phyloP scores from a whole-genome alignment of 768 basidiomycete species.

The Leccinum rimulosum region DNA sequence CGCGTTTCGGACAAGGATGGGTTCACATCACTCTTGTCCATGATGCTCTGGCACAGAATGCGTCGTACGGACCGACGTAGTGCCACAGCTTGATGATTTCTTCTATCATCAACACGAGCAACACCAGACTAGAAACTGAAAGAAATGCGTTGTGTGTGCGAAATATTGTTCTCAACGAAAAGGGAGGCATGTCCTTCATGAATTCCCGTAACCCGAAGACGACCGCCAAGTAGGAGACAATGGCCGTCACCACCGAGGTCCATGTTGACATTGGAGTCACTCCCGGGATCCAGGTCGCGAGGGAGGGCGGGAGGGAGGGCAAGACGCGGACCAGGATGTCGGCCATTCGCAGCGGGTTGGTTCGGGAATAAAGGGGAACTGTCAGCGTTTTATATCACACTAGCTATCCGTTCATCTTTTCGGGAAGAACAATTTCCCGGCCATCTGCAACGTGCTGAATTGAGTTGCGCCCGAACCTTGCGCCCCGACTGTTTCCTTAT shows the following conservation, averaged over 20 bases:
- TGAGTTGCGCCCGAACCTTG: too few relatives aligned
- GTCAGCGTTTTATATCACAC: too few relatives aligned
- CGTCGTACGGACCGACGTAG: slow-evolving; percentile 68
- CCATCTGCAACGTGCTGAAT: too few relatives aligned
- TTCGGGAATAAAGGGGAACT: background rate
- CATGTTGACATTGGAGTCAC: slow-evolving; percentile 77
- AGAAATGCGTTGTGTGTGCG: slow-evolving; percentile 86
- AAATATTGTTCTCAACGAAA: slow-evolving; percentile 73
- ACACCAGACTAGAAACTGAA: slow-evolving; percentile 72
- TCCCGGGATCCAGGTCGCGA: slow-evolving; percentile 67
- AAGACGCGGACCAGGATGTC: background rate
- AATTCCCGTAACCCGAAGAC: slow-evolving; percentile 78
- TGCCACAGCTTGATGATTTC: slow-evolving; percentile 76
- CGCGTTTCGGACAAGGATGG: background rate
- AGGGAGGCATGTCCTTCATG: slow-evolving; percentile 73
- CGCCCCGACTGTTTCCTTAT: too few relatives aligned
- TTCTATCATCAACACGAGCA: slow-evolving; percentile 80
- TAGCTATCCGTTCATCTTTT: too few relatives aligned
- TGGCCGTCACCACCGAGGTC: slow-evolving; percentile 61
- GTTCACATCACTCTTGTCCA: slow-evolving; percentile 75
- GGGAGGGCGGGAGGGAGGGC: slow-evolving; percentile 47
- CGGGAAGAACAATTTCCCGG: too few relatives aligned
- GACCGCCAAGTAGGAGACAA: slow-evolving; percentile 76
- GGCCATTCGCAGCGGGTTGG: slow-evolving; percentile 4
- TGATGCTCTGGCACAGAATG: slow-evolving; percentile 67